Evolutionary conservation across 2,329 filamentous ascomycete species (phyloP), one percentile per base, ranked within the genome.

Genomic region (Arthrobotrys sinensis): DNA sequence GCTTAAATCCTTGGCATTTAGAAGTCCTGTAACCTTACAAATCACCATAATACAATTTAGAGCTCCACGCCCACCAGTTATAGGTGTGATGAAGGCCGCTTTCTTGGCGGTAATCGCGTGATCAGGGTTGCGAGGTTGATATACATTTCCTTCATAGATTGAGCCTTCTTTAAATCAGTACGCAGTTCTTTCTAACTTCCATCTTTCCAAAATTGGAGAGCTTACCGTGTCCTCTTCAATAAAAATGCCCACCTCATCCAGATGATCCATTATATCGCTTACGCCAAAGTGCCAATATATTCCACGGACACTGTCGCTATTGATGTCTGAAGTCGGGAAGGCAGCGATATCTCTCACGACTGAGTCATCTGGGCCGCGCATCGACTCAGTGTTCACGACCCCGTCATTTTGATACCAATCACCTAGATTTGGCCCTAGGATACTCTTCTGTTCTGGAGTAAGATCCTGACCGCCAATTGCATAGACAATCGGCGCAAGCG

Each of bases 371-470:
- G 53, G 53, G 5, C 53, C 53, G 21, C 32, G 14, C 53, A 60
- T 60, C n/a, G 32, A 36, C 10, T 36, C 53, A n/a, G 53, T 60
- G 19, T 60, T 60, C 32, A 60, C 53, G 8, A 60, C 12, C 14
- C 53, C 53, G 36, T 60, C 53, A 24, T 60, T 60, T 24, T 60
- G 53, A 12, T 40, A 60, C 53, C 53, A 60, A 40, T 36, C 28
- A 11, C 32, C 53, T 14, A 40, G 12, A 36, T 40, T 48, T 19
- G 19, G 45, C 45, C 45, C 45, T 2, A 48, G 45, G 45, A 48
- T 48, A 48, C 16, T 21, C 45, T 48, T 48, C 16, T 48, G 45
- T 24, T 48, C 45, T 10, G 45, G 19, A 4, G 45, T 24, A 48
- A 48, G 45, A 24, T 48, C 45, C 45, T 48, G 45, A 12, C 45